Percentiles rank a stretch among this genome's conserved stretches.
phyloP scores from a whole-genome alignment of 2,329 filamentous ascomycete species.

The Emericellopsis cladophorae region DNA sequence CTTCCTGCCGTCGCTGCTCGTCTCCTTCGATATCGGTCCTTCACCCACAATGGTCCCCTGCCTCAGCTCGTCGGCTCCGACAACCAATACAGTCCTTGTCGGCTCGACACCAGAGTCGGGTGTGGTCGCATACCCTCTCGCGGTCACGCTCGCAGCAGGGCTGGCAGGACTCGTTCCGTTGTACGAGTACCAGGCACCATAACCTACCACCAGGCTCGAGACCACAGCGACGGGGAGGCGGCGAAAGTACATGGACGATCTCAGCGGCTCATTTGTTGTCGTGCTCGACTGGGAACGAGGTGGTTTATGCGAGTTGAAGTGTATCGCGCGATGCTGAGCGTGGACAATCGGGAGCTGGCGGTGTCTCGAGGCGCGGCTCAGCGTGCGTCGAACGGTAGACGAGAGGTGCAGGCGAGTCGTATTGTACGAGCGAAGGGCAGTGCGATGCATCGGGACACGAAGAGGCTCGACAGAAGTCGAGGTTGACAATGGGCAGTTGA shows the following conservation, averaged over 20 bases:
- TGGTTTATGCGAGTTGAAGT: constrained; percentile 12
- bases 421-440: constrained; percentile 54
- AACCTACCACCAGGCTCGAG: constrained; percentile 56
- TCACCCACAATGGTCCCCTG: constrained; percentile 78
- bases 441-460: constrained; percentile 55
- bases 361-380: constrained; percentile 27
- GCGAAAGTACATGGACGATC: constrained; percentile 65
- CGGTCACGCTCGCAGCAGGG: constrained; percentile 11
- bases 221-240: constrained; percentile 54
- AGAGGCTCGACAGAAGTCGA: not conserved
- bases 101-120: constrained; percentile 25
- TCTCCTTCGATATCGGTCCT: constrained; percentile 77
- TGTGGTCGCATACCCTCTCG: constrained; percentile 27
- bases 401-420: constrained; percentile 44
- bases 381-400: constrained; percentile 44
- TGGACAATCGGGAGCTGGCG: not conserved
- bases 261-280: constrained; percentile 38
- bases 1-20: constrained; percentile 62
- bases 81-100: constrained; percentile 63
- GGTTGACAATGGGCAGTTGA: not conserved
- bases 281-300: constrained; percentile 12
- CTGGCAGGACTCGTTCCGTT: constrained; percentile 27
- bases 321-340: constrained; percentile 4
- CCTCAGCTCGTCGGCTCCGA: constrained; percentile 83
- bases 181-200: constrained; percentile 67